Percentiles rank a stretch among this genome's conserved stretches.
Evolutionary conservation across 371 early-diverging fungal species (phyloP).

Genomic region (Apophysomyces sp.): DNA sequence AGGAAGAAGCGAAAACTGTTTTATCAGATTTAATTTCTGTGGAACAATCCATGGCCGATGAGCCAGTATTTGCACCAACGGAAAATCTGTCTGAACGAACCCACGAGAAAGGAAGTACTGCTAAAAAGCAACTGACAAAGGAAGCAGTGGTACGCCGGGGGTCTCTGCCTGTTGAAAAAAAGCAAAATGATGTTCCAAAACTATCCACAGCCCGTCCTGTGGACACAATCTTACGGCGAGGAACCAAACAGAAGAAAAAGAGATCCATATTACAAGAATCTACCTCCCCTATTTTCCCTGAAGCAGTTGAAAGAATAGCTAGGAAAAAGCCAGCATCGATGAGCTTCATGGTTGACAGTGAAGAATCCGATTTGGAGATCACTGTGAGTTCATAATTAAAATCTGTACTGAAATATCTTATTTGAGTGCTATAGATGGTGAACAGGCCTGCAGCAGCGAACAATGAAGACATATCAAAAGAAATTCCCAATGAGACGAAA

Average conservation of each 20-base stretch:
- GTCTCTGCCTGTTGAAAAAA: not conserved
- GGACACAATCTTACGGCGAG: not conserved
- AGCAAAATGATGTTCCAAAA: not conserved
- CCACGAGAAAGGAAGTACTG: not conserved
- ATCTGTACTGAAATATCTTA: not conserved
- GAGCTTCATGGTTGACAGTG: slow-evolving; percentile 32
- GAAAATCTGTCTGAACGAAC: not conserved
- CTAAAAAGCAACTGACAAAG: not conserved
- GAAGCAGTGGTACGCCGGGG: not conserved
- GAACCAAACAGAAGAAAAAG: not conserved
- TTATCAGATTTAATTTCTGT: not conserved
- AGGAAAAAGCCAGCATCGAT: slow-evolving; percentile 27
- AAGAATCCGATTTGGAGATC: slow-evolving; percentile 7
- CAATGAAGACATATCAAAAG: not conserved
- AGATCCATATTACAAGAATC: slow-evolving; percentile 15
- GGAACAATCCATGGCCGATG: not conserved
- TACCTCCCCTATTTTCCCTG: slow-evolving; percentile 27
- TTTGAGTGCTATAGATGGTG: not conserved
- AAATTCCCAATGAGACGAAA: not conserved
- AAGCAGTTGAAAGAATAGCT: slow-evolving; percentile 20
- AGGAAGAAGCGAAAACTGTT: not conserved
- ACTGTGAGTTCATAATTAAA: not conserved
- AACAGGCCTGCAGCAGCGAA: not conserved
- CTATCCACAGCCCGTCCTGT: not conserved
- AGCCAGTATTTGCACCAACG: not conserved